phyloP scores from a whole-genome alignment of 495 filamentous ascomycete species.

The Geopyxis carbonaria region DNA sequence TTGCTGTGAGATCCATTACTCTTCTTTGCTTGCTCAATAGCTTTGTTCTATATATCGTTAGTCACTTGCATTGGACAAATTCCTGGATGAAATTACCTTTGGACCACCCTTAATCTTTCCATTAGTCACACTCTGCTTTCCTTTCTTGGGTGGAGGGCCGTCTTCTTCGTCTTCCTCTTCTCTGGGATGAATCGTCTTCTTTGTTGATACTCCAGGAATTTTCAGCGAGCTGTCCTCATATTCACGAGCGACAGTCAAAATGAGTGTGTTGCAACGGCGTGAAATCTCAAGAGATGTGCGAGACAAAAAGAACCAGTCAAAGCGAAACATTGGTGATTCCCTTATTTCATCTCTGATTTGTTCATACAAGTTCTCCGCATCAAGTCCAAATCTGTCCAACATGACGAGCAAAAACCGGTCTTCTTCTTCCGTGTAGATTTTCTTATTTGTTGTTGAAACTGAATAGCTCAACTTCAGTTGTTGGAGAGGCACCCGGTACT shows the following conservation, averaged over 20 bases:
- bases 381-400: slow-evolving; percentile 75
- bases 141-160: slow-evolving; percentile 80
- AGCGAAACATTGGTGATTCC: slow-evolving; percentile 86
- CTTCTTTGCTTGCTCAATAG: slow-evolving; percentile 44
- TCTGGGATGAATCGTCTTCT: slow-evolving; percentile 53
- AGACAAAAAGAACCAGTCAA: slow-evolving; percentile 98
- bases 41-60: slow-evolving; percentile 38
- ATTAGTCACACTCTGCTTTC: slow-evolving; percentile 52
- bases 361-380: slow-evolving; percentile 69
- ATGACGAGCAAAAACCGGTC: slow-evolving; percentile 91
- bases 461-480: slow-evolving; percentile 98
- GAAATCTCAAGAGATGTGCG: slow-evolving; percentile 84
- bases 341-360: slow-evolving; percentile 81
- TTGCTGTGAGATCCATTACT: slow-evolving; percentile 28
- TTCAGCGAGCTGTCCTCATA: slow-evolving; percentile 53
- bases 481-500: slow-evolving; percentile 90
- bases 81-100: slow-evolving; percentile 31
- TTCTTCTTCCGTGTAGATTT: slow-evolving; percentile 97
- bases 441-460: slow-evolving; percentile 98
- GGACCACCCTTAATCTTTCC: slow-evolving; percentile 19
- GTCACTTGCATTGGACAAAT: slow-evolving; percentile 13
- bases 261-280: slow-evolving; percentile 77
- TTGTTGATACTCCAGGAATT: slow-evolving; percentile 36
- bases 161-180: slow-evolving; percentile 72
- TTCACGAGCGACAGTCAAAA: slow-evolving; percentile 85